Evolutionary conservation across 805 yeast species (phyloP), one percentile per base, ranked within the genome.

Genomic region (Candida jianshihensis): DNA sequence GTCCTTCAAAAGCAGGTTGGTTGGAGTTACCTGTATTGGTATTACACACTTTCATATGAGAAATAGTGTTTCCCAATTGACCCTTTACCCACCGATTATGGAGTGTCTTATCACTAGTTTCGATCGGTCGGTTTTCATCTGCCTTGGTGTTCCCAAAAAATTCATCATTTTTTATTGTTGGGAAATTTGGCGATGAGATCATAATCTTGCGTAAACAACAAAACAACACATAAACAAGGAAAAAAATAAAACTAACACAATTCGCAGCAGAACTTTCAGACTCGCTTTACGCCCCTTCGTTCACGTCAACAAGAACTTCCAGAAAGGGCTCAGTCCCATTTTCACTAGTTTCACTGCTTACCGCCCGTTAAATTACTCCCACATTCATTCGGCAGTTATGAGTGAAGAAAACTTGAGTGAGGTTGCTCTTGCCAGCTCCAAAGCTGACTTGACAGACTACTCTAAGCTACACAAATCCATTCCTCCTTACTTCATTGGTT

Each of bases 401-500:
- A 63, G 68, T 45, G 68, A 63, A 44, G 70, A 63, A 38, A 64
- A 53, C 38, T 45, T 64, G 40, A 59, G 60, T 32, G 68, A 64
- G 35, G 63, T 57, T 19, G 53, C 60, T 26, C 38, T 43, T 18
- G 33, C 47, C 30, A 39, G 57, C 18, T 45, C 47, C 40, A 52
- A 57, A 41, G 48, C 41, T 27, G 47, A 49, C 38, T 36, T 48
- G 5, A 59, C 59, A 35, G 60, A 57, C 39, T 66, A 56, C 46
- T 47, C 67, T 9, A 42, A 42, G 5, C 46, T 60, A 31, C 71
- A 66, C 48, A 42, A 47, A 28, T 46, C 56, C 6, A 64, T 89
- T 48, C 79, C 96, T 21, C 40, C 71, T 26, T 83, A 88, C 62
- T 92, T 89, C 64, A 60, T 75, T 39, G 98, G 98, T 39, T 70